A percentile compares a stretch with the other conserved stretches of the same genome.
Conservation (phyloP, 768 basidiomycete genomes). For the Naganishia antarctica region DNA sequence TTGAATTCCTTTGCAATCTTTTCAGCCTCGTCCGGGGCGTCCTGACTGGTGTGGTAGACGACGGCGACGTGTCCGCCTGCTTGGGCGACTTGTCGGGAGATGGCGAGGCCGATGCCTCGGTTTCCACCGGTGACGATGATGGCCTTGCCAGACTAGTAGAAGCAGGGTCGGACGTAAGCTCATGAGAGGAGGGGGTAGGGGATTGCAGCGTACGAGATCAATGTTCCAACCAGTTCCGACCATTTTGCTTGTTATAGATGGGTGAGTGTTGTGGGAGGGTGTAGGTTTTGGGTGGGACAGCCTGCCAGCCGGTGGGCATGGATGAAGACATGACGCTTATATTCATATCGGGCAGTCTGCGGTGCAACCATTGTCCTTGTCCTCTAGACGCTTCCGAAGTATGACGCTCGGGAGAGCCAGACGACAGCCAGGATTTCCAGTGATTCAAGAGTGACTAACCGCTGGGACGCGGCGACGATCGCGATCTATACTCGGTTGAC, state of each 20-base stretch:
- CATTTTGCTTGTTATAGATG: slow-evolving; percentile 17
- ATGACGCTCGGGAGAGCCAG: no score
- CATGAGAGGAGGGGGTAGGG: no score
- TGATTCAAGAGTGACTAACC: no score
- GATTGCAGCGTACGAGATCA: background rate
- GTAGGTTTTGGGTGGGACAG: no score
- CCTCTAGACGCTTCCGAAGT: no score
- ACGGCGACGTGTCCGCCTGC: slow-evolving; percentile 57
- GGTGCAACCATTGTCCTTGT: background rate
- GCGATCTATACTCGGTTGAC: no score
- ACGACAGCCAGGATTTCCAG: no score
- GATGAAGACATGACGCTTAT: no score
- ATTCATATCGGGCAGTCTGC: no score
- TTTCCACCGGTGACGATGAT: slow-evolving; percentile 49
- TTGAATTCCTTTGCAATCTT: slow-evolving; percentile 40
- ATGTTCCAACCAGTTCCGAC: slow-evolving; percentile 28
- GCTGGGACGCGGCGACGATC: no score
- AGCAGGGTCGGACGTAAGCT: background rate
- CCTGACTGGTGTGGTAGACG: slow-evolving; percentile 36
- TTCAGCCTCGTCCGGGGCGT: slow-evolving; percentile 40
- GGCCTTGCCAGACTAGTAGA: slow-evolving; percentile 13
- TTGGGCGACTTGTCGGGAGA: slow-evolving; percentile 56
- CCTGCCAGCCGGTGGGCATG: no score
- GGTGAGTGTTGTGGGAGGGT: no score
- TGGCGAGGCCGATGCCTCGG: slow-evolving; percentile 59